A percentile compares a stretch with the other conserved stretches of the same genome.
Conservation (phyloP, 2,329 filamentous ascomycete species). For the Allantophomopsis cytisporea region DNA sequence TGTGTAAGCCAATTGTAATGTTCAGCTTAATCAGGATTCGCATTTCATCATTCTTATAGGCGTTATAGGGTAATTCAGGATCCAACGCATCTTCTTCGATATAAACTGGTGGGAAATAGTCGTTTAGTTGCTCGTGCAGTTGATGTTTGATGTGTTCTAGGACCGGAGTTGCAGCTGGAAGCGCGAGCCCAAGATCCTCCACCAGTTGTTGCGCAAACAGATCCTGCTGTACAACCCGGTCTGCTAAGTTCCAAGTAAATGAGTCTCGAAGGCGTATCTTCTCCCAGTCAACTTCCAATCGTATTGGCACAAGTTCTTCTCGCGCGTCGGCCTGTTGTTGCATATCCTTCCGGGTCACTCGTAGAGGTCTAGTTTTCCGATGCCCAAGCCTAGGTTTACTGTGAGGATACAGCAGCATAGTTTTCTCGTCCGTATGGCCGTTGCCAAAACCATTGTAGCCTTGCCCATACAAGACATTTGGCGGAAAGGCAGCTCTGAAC, state of each 20-base stretch:
- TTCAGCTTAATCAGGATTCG: slow-evolving; percentile 90
- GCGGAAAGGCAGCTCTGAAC: slow-evolving; percentile 40
- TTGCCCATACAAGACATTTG: slow-evolving; percentile 46
- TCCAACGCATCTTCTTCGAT: slow-evolving; percentile 85
- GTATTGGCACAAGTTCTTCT: slow-evolving; percentile 82
- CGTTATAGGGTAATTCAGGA: slow-evolving; percentile 76
- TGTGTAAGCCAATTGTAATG: slow-evolving; percentile 92
- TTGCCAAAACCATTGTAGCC: slow-evolving; percentile 89
- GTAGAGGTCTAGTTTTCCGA: slow-evolving; percentile 58
- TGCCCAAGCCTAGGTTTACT: slow-evolving; percentile 66
- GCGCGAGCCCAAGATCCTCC: slow-evolving; percentile 76
- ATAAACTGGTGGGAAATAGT: slow-evolving; percentile 86
- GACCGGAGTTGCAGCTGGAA: slow-evolving; percentile 52
- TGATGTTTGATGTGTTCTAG: slow-evolving; percentile 48
- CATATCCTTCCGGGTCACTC: slow-evolving; percentile 67
- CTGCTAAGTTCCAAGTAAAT: slow-evolving; percentile 96
- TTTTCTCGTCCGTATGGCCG: slow-evolving; percentile 61
- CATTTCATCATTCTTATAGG: slow-evolving; percentile 99
- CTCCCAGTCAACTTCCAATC: slow-evolving; percentile 88
- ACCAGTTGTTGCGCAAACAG: slow-evolving; percentile 81
- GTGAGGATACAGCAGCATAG: slow-evolving; percentile 66
- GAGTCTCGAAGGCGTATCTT: slow-evolving; percentile 93
- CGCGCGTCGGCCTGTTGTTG: slow-evolving; percentile 76
- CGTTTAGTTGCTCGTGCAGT: slow-evolving; percentile 79
- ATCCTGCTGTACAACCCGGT: slow-evolving; percentile 67